Evolutionary conservation across 768 basidiomycete species (phyloP).

Genomic region (Epithele typhae): DNA sequence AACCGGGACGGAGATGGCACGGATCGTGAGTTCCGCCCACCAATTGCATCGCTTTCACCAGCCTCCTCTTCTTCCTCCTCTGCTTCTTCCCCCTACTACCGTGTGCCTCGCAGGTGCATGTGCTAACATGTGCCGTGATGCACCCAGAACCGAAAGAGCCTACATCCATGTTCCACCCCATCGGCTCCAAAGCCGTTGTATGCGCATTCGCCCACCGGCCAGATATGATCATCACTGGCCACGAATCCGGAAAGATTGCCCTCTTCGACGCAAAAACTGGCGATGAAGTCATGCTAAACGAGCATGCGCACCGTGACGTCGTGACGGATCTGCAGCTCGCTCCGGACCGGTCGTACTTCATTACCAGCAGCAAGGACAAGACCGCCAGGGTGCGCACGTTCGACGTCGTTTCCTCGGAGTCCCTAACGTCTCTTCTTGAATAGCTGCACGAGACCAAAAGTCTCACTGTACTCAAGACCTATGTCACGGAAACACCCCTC

Average conservation of each 20-base stretch:
- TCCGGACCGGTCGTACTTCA: constrained; percentile 88
- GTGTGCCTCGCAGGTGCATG: too few species aligned
- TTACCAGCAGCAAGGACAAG: constrained; percentile 97
- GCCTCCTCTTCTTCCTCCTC: constrained; percentile 1
- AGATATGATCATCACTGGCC: constrained; percentile 83
- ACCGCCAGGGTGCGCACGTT: constrained; percentile 72
- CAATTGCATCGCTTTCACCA: too few species aligned
- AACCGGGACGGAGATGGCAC: constrained; percentile 79
- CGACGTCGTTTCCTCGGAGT: neutral
- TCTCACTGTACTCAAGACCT: constrained; percentile 90
- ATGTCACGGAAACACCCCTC: constrained; percentile 86
- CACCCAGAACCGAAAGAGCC: constrained; percentile 72
- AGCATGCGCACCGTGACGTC: constrained; percentile 80
- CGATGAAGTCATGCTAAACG: constrained; percentile 78
- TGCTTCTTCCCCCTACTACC: too few species aligned
- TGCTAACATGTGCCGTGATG: neutral
- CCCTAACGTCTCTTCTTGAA: neutral
- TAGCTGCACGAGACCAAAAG: constrained; percentile 88
- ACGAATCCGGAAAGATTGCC: constrained; percentile 94
- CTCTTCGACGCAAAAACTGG: constrained; percentile 87
- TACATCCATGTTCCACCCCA: constrained; percentile 72
- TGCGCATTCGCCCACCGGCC: constrained; percentile 84
- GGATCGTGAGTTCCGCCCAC: constrained; percentile 65
- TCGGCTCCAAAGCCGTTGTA: constrained; percentile 95
- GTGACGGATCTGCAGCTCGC: constrained; percentile 93